phyloP scores from a whole-genome alignment of 257 asterid species.

The Rehmannia glutinosa region DNA sequence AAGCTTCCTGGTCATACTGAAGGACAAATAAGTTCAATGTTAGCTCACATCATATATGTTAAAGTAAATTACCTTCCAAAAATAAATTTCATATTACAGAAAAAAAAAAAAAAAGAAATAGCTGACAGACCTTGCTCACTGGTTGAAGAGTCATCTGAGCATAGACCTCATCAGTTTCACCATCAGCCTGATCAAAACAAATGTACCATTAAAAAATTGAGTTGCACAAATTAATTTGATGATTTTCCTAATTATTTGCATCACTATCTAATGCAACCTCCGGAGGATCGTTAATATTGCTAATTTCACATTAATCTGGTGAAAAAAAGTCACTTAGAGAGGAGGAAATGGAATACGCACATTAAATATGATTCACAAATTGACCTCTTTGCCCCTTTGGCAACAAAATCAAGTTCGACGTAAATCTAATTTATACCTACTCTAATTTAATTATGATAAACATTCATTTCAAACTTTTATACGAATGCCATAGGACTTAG shows the following conservation, averaged over 20 bases:
- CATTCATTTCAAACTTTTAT: too few relatives aligned
- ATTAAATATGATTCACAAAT: not conserved
- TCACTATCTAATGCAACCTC: too few relatives aligned
- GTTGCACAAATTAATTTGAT: too few relatives aligned
- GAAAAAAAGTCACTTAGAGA: too few relatives aligned
- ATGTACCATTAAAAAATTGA: constrained; percentile 11
- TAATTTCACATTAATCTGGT: too few relatives aligned
- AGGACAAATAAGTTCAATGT: constrained; percentile 8
- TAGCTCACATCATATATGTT: not conserved
- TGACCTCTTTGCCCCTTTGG: not conserved
- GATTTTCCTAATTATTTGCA: too few relatives aligned
- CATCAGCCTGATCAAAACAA: constrained; percentile 66
- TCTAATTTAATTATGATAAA: too few relatives aligned
- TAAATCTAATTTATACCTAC: too few relatives aligned
- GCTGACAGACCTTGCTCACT: constrained; percentile 51
- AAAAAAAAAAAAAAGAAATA: not conserved
- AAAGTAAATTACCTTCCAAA: not conserved
- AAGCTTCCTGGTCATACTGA: constrained; percentile 89
- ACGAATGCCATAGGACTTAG: not conserved
- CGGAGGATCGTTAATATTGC: too few relatives aligned
- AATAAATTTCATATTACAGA: not conserved
- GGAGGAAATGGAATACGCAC: too few relatives aligned
- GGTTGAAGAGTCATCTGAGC: constrained; percentile 99
- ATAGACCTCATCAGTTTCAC: constrained; percentile 93
- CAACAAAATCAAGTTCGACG: not conserved